These are phyloP conservation scores for Monosporozyma yasuniensis DNA, from an alignment of 805 yeast genomes.

Conservation along the genomic window DNA sequence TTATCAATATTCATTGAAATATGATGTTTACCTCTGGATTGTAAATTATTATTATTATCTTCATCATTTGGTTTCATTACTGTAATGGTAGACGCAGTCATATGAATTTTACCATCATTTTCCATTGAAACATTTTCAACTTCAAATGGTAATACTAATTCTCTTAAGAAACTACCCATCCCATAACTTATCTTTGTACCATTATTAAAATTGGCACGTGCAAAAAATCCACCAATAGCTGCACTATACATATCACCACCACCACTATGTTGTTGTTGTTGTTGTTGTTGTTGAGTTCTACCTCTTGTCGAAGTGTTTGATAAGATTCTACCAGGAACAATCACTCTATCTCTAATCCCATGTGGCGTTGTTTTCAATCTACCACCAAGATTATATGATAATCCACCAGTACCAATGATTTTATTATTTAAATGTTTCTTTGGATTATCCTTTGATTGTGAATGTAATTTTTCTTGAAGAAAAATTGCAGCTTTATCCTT, in stretches of 20 bases:
- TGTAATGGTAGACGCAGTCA: conserved; percentile 1
- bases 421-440: conserved; percentile 5
- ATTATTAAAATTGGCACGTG: conserved; percentile 29
- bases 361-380: conserved; percentile 61
- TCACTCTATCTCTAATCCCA: conserved; percentile 46
- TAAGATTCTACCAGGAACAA: conserved; percentile 59
- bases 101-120: conserved; percentile 29
- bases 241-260: conserved; percentile 34
- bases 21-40: not conserved
- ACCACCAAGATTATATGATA: conserved; percentile 61
- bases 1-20: not conserved
- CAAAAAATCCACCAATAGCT: conserved; percentile 53
- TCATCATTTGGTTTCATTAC: not conserved
- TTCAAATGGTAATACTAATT: conserved; percentile 36
- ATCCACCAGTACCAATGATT: conserved; percentile 66
- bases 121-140: conserved; percentile 32
- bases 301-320: conserved; percentile 2
- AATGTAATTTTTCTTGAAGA: conserved; percentile 13
- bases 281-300: conserved; percentile 30
- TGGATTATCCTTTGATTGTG: not conserved
- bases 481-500: conserved; percentile 35
- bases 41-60: not conserved
- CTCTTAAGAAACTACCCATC: conserved; percentile 37
- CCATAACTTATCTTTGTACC: conserved; percentile 26
- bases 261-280: no score